Conservation (phyloP, 176 grass and related monocot genomes). For the Aegilops umbellulata region DNA sequence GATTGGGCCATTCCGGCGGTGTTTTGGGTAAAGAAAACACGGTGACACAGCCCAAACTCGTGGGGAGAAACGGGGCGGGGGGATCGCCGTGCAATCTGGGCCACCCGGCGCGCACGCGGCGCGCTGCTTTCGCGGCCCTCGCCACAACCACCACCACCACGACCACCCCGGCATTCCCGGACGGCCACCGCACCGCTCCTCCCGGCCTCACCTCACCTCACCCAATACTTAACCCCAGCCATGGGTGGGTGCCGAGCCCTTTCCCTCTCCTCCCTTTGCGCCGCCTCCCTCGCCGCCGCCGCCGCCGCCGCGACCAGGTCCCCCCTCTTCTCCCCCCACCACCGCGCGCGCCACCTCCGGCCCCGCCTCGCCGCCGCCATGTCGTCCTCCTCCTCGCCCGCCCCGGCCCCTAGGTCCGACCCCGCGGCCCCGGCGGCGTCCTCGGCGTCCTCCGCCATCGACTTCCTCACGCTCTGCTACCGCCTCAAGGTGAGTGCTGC, state of each 20-base stretch:
- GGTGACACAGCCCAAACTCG: slow-evolving; percentile 3
- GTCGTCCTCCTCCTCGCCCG: slow-evolving; percentile 53
- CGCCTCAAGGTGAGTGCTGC: slow-evolving; percentile 71
- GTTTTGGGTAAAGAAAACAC: background rate
- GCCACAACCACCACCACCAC: background rate
- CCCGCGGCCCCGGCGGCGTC: background rate
- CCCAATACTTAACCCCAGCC: background rate
- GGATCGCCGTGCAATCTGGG: slow-evolving; percentile 20
- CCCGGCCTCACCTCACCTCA: background rate
- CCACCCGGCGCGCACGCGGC: background rate
- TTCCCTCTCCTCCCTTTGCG: slow-evolving; percentile 49
- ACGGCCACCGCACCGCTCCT: slow-evolving; percentile 12
- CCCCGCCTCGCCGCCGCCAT: slow-evolving; percentile 41
- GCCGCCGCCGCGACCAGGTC: slow-evolving; percentile 1
- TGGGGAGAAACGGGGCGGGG: background rate
- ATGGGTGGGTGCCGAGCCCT: slow-evolving; percentile 76
- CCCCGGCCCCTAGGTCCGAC: slow-evolving; percentile 14
- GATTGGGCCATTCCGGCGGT: background rate
- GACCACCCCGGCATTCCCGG: slow-evolving; percentile 29
- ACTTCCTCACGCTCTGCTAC: slow-evolving; percentile 95
- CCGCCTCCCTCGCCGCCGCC: slow-evolving; percentile 39
- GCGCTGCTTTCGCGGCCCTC: slow-evolving; percentile 23
- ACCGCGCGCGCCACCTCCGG: slow-evolving; percentile 14
- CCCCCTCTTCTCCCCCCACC: slow-evolving; percentile 15
- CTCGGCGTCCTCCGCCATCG: slow-evolving; percentile 67